phyloP scores from a whole-genome alignment of 169 alveolate genomes.

The Eimeria mitis region DNA sequence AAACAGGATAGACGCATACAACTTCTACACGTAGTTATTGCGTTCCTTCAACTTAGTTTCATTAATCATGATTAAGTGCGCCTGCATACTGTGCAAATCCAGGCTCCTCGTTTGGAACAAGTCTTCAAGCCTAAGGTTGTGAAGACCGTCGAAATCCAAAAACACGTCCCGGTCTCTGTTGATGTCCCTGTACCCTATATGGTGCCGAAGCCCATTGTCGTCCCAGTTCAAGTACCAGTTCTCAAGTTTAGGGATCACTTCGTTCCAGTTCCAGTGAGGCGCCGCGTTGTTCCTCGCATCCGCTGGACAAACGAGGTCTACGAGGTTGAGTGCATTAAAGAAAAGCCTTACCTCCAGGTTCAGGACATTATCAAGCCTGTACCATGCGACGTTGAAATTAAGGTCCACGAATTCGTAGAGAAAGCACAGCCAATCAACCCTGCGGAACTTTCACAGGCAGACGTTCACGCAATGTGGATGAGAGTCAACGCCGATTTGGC shows the following conservation, averaged over 20 bases:
- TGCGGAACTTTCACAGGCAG: constrained; percentile 92
- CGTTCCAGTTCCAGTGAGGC: constrained; percentile 92
- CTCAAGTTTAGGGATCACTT: constrained; percentile 91
- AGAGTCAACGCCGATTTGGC: constrained; percentile 91
- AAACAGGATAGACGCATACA: background rate
- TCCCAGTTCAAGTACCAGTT: constrained; percentile 92
- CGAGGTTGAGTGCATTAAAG: constrained; percentile 92
- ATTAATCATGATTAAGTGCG: background rate
- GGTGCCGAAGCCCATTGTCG: constrained; percentile 93
- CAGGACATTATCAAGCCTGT: constrained; percentile 91
- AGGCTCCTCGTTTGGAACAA: constrained; percentile 85
- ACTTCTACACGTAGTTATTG: background rate
- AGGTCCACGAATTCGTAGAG: constrained; percentile 88
- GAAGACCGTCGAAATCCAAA: constrained; percentile 87
- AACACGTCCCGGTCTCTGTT: constrained; percentile 90
- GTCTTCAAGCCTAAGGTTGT: constrained; percentile 89
- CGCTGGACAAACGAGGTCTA: constrained; percentile 91
- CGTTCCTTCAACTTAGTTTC: background rate
- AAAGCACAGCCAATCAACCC: constrained; percentile 91
- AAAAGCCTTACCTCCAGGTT: constrained; percentile 89
- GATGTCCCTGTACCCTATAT: constrained; percentile 93
- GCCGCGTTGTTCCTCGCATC: constrained; percentile 90
- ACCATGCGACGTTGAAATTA: constrained; percentile 91
- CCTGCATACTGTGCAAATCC: background rate
- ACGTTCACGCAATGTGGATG: constrained; percentile 94